Conservation (phyloP, 345 rosid species). For the Gossypium arboreum region DNA sequence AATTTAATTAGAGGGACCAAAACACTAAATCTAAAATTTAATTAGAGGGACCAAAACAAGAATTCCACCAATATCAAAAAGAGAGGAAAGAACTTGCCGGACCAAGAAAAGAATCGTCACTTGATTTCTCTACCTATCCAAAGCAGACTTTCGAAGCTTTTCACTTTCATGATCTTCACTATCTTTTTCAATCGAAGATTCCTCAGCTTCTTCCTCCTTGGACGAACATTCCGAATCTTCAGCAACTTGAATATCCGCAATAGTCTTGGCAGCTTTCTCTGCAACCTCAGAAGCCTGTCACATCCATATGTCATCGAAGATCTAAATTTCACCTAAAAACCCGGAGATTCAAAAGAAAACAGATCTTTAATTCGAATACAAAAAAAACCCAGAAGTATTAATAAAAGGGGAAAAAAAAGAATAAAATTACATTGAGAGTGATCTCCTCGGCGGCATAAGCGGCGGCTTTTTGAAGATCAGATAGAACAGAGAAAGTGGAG, state of each 20-base stretch:
- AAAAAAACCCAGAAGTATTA: background rate
- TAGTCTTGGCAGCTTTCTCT: constrained; percentile 78
- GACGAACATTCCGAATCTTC: constrained; percentile 57
- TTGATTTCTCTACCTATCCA: constrained; percentile 70
- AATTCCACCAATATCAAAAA: constrained; percentile 2
- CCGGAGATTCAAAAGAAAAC: background rate
- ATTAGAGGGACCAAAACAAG: too few relatives aligned
- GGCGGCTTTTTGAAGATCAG: constrained; percentile 90
- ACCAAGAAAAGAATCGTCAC: constrained; percentile 79
- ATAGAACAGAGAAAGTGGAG: constrained; percentile 65
- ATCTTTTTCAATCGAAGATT: constrained; percentile 45
- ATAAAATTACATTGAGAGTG: constrained; percentile 67
- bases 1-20: too few relatives aligned
- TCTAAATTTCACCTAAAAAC: background rate
- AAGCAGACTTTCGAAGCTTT: constrained; percentile 56
- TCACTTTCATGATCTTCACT: constrained; percentile 54
- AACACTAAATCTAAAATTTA: too few relatives aligned
- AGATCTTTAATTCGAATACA: background rate
- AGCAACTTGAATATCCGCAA: constrained; percentile 50
- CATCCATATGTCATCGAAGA: constrained; percentile 13
- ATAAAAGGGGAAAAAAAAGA: background rate
- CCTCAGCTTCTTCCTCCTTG: constrained; percentile 47
- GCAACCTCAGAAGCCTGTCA: constrained; percentile 79
- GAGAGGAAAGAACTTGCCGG: constrained; percentile 52
- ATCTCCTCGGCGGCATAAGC: constrained; percentile 58